Evolutionary conservation across 2,329 filamentous ascomycete genomes (phyloP).

Genomic region (Lasiodiplodia gonubiensis): DNA sequence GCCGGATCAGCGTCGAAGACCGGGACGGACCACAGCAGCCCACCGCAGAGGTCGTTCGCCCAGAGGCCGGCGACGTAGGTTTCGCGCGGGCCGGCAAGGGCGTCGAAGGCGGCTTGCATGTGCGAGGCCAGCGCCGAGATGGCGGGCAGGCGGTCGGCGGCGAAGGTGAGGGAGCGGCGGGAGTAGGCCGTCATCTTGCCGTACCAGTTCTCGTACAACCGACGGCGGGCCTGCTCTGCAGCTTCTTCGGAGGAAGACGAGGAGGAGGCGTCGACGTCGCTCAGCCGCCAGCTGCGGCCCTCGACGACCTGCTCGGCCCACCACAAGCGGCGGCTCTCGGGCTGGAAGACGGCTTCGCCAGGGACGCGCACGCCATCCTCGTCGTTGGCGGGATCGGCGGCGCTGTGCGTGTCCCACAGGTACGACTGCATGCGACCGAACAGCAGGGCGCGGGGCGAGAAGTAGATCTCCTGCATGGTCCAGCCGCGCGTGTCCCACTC

Average conservation of each 20-base stretch:
- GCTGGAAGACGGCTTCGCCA: background rate
- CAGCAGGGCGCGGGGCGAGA: background rate
- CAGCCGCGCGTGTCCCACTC: background rate
- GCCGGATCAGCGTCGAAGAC: background rate
- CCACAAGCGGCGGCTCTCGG: background rate
- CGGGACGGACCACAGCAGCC: background rate
- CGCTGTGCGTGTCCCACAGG: background rate
- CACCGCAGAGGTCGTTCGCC: background rate
- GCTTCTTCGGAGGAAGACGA: too few species aligned
- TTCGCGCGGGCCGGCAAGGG: too few species aligned
- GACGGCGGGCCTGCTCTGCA: too few species aligned
- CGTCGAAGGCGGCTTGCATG: background rate
- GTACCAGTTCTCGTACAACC: background rate
- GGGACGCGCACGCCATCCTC: too few species aligned
- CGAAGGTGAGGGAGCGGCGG: background rate
- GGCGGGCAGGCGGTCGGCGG: conserved; percentile 1
- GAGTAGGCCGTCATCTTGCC: background rate
- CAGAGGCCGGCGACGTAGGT: conserved; percentile 2
- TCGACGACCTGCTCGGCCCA: background rate
- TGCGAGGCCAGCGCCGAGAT: conserved; percentile 5
- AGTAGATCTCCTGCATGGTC: background rate
- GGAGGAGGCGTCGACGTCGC: too few species aligned
- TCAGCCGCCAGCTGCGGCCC: background rate
- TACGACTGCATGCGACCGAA: background rate
- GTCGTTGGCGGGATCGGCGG: background rate